A percentile compares a stretch with the other conserved stretches of the same genome.
Conservation (phyloP, 306 rosid genomes). For the Myrica gale region DNA sequence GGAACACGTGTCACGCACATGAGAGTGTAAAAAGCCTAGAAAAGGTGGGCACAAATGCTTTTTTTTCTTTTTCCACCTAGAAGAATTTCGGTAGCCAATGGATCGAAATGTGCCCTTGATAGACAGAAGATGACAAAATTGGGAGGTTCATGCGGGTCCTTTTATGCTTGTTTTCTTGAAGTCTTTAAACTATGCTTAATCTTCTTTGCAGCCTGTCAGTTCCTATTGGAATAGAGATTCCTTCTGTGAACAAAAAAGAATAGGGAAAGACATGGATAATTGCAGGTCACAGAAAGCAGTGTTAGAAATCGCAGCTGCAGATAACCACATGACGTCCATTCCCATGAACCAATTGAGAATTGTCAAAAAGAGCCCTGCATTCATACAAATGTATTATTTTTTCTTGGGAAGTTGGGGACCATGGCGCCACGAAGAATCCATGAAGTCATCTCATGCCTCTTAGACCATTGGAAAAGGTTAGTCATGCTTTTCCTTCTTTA, state of each 20-base stretch:
- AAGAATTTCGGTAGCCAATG: neutral
- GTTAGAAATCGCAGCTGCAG: neutral
- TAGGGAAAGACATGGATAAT: slow-evolving; percentile 19
- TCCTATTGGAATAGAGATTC: neutral
- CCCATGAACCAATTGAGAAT: neutral
- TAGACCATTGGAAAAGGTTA: neutral
- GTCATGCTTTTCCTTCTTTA: neutral
- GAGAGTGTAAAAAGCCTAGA: neutral
- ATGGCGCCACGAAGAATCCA: slow-evolving; percentile 22
- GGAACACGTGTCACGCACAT: slow-evolving; percentile 9
- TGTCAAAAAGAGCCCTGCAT: neutral
- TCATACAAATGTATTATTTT: neutral
- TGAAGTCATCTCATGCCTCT: slow-evolving; percentile 31
- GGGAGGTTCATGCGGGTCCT: neutral
- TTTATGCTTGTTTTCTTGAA: no score
- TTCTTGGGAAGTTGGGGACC: neutral
- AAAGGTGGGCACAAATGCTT: neutral
- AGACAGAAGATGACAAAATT: neutral
- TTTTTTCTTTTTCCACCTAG: neutral
- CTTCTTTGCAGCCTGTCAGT: neutral
- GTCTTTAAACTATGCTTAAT: neutral
- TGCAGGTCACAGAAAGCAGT: slow-evolving; percentile 4
- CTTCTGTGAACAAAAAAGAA: neutral
- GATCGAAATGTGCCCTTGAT: no score
- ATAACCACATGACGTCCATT: neutral